Base-by-base conservation (phyloP, 2,329 filamentous ascomycete genomes). In the Ceratocystis variospora region DNA sequence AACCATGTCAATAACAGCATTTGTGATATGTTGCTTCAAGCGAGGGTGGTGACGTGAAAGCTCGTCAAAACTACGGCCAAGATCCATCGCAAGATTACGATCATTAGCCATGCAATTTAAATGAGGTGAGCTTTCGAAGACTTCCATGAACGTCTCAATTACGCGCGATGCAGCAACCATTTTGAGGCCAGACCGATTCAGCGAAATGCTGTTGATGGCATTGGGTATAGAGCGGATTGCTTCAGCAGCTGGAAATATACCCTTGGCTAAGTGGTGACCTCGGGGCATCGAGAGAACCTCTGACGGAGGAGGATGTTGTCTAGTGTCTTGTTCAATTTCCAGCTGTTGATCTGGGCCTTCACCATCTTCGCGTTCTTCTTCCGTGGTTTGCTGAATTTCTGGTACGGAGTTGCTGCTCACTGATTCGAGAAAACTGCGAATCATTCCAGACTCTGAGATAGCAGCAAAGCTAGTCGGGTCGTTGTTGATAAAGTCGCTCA, bases 401-500 rank as follows among this genome's bases (percentile, higher is more conserved):
- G 76, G 71, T 4, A 84, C 73, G 4, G 76, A 72, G 31, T 76
- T 77, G 3, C 82, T 80, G 1, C 85, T 95, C 65, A 97, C 83
- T 2, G 92, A 86, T 74, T 93, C 87, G 15, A 99, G 80, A 67
- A 96, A 88, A 63, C 86, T 89, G 73, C 88, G 88, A 72, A 94
- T 92, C 71, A 99, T 82, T 25, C 91, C 91, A 63, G 94, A 93
- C 76, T 99, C 94, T 15, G 90, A 90, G 70, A 99, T 94, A 28
- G 96, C 90, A 33, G 90, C 88, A 74, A 96, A 99, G 75, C 94
- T 99, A 0, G 94, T 99, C 0, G 94, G 94, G 72, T 99, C 94
- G 73, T 97, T 96, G 76, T 99, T 95, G 71, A 99, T 96, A 75
- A 99, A 99, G 71, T 90, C 93, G 73, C 90, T 94, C 63, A 99